phyloP scores from a whole-genome alignment of 2,329 filamentous ascomycete genomes.

The Neurospora sp. region DNA sequence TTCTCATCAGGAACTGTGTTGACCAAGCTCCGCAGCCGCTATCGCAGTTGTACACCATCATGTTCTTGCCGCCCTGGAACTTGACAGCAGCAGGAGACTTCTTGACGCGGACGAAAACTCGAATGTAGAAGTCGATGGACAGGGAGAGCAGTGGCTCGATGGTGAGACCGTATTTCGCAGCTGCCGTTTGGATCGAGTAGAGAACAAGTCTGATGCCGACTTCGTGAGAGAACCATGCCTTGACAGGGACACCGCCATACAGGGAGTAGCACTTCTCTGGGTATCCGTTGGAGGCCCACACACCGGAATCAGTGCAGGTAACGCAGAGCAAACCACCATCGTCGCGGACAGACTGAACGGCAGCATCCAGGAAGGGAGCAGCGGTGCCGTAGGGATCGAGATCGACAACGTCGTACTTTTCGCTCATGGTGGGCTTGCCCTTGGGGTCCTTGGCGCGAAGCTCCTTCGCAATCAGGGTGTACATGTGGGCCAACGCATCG shows the following conservation, averaged over 20 bases:
- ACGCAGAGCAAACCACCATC: conserved; percentile 89
- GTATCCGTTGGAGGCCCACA: conserved; percentile 91
- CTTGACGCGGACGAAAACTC: conserved; percentile 75
- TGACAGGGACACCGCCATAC: conserved; percentile 85
- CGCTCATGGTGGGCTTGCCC: conserved; percentile 29
- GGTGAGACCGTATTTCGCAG: conserved; percentile 73
- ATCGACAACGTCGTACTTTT: conserved; percentile 85
- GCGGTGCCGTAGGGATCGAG: conserved; percentile 94
- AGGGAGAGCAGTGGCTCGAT: conserved; percentile 88
- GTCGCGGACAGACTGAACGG: conserved; percentile 70
- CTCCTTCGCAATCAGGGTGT: conserved; percentile 52
- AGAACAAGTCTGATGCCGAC: conserved; percentile 79
- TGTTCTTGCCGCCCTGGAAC: conserved; percentile 79
- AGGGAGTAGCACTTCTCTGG: conserved; percentile 86
- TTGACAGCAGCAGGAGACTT: conserved; percentile 81
- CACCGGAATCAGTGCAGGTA: conserved; percentile 90
- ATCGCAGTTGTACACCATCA: conserved; percentile 89
- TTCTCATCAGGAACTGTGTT: conserved; percentile 66
- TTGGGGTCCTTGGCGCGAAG: conserved; percentile 29
- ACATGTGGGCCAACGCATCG: conserved; percentile 90
- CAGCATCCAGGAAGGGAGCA: conserved; percentile 82
- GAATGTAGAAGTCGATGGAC: conserved; percentile 90
- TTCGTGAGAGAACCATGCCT: conserved; percentile 80
- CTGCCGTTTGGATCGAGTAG: conserved; percentile 68
- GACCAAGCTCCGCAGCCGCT: conserved; percentile 85